Evolutionary conservation across 2,329 filamentous ascomycete genomes (phyloP).

Genomic region (Pezizomycotina sp.): DNA sequence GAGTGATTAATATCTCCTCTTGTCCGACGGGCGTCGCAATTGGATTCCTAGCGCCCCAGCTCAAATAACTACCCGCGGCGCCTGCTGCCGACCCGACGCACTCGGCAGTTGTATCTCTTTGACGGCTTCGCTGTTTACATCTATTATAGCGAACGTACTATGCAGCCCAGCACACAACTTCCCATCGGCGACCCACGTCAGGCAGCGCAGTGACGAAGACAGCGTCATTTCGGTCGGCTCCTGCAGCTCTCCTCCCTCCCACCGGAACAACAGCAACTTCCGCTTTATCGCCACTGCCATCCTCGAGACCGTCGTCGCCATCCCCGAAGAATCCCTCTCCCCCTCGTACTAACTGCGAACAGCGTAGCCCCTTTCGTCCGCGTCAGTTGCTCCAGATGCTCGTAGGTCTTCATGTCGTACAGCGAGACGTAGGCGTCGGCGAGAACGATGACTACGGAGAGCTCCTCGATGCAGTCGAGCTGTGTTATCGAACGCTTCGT

Average conservation of each 20-base stretch:
- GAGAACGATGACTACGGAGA: constrained; percentile 74
- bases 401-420: constrained; percentile 73
- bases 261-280: constrained; percentile 77
- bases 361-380: constrained; percentile 76
- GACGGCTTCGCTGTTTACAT: constrained; percentile 57
- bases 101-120: constrained; percentile 64
- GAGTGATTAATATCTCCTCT: constrained; percentile 80
- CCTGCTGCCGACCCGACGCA: constrained; percentile 40
- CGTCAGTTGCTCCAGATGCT: constrained; percentile 59
- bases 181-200: constrained; percentile 81
- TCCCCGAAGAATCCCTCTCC: constrained; percentile 73
- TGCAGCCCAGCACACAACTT: constrained; percentile 82
- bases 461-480: constrained; percentile 88
- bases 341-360: constrained; percentile 91
- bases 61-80: constrained; percentile 29
- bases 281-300: constrained; percentile 87
- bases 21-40: constrained; percentile 67
- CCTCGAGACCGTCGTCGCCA: constrained; percentile 81
- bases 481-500: constrained; percentile 80
- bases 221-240: constrained; percentile 63
- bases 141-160: constrained; percentile 65
- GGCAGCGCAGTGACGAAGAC: constrained; percentile 65
- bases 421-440: constrained; percentile 81
- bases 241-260: constrained; percentile 82
- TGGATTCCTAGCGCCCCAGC: constrained; percentile 55